phyloP scores from a whole-genome alignment of 345 rosid species.

The Populus alba region DNA sequence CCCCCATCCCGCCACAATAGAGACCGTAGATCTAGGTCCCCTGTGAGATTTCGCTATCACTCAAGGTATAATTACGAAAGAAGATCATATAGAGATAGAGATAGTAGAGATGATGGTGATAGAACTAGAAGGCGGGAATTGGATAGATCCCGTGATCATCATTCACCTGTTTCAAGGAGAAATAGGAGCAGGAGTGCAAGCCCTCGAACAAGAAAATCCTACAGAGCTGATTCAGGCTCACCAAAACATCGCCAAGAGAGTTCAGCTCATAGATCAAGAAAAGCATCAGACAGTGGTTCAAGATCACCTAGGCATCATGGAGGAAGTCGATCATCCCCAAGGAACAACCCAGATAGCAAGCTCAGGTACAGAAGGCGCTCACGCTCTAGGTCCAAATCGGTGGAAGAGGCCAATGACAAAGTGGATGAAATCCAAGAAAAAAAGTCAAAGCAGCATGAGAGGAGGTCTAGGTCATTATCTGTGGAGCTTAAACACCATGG shows the following conservation, averaged over 20 bases:
- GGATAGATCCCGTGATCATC: constrained; percentile 54
- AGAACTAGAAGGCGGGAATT: constrained; percentile 48
- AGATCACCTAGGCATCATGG: constrained; percentile 60
- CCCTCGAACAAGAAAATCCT: constrained; percentile 57
- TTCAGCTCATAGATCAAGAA: constrained; percentile 48
- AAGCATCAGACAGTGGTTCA: constrained; percentile 49
- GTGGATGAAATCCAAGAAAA: constrained; percentile 39
- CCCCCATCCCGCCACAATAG: constrained; percentile 58
- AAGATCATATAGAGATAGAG: constrained; percentile 62
- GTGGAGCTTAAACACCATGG: constrained; percentile 37
- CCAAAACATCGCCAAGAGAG: constrained; percentile 52
- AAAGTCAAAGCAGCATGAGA: constrained; percentile 35
- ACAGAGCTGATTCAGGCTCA: constrained; percentile 48
- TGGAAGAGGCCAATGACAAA: constrained; percentile 43
- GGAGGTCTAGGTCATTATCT: constrained; percentile 58
- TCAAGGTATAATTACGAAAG: constrained; percentile 60
- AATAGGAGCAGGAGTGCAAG: constrained; percentile 67
- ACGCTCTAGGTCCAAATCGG: constrained; percentile 59
- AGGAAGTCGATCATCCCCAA: constrained; percentile 52
- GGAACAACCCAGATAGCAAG: constrained; percentile 46
- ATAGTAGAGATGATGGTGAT: constrained; percentile 43
- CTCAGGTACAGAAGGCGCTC: constrained; percentile 43
- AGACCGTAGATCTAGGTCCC: constrained; percentile 70
- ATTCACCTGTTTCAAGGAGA: constrained; percentile 63
- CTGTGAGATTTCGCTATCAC: constrained; percentile 48